Base-by-base conservation (phyloP, 2,329 filamentous ascomycete genomes). In the Allantophomopsis lycopodina region DNA sequence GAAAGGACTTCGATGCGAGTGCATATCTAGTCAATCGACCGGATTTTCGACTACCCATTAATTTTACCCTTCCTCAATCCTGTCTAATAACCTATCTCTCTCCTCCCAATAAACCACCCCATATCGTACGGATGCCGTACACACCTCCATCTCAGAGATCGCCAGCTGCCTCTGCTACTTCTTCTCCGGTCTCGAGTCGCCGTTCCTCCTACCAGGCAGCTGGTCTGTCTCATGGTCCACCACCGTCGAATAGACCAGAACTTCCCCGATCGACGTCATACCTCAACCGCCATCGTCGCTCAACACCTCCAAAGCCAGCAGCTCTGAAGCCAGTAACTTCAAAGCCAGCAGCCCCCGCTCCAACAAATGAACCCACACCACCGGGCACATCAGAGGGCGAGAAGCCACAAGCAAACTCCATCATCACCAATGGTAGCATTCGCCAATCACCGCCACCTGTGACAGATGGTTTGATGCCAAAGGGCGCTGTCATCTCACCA, bases 401-500 rank as follows among this genome's bases (percentile, higher is more conserved):
- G 36, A 46, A 46, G 35, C 41, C 51, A 44, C 46, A 47, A 38
- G 47, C 31, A 12, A 56, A 60, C 13, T 49, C 45, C 32, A 33
- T 54, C 43, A 49, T 40, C 21, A 37, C 64, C 40, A 69, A 66
- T 55, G 66, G 66, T 57, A 84, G 76, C 60, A 65, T 93, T 45
- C 76, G 84, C 51, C 83, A 88, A 58, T 93, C 87, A 36, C 85
- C 86, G 13, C 80, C 84, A n/a, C 84, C 86, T 14, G 62, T 86
- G 46, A 84, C 78, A 46, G 77, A 85, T 61, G 59, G 76, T 43
- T 65, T 74, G 46, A 91, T 94, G 59, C 86, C 87, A 33, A 75
- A 76, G 45, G 86, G 85, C 44, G 87, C 85, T 46, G 76, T 94
- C 50, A 83, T 94, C 43, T 95, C 89, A 0, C 89, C 89, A 30